Percentiles rank a stretch among this genome's conserved stretches.
These are phyloP conservation scores for Scutellaria galericulata DNA, from an alignment of 257 asterid genomes.

Conservation along the genomic window DNA sequence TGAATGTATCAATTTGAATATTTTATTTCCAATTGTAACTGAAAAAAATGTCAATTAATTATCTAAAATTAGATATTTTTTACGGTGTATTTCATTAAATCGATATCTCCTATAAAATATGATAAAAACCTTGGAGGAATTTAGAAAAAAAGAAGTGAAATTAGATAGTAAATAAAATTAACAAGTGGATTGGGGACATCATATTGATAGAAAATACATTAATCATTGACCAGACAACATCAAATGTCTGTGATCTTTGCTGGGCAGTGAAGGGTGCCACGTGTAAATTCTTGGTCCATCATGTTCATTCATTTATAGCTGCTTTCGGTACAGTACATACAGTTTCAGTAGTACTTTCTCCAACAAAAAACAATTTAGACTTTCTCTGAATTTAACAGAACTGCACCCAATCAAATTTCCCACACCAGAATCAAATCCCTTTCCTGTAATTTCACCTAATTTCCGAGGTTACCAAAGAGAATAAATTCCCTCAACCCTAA, in stretches of 20 bases:
- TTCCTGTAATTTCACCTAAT: slow-evolving; percentile 34
- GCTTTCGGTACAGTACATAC: slow-evolving; percentile 34
- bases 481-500: slow-evolving; percentile 10
- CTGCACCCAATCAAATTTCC: slow-evolving; percentile 42
- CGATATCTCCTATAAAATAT: too few relatives aligned
- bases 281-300: slow-evolving; percentile 27
- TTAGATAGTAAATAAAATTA: neutral
- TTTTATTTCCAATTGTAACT: too few relatives aligned
- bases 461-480: slow-evolving; percentile 24
- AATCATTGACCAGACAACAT: slow-evolving; percentile 33
- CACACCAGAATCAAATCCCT: slow-evolving; percentile 22
- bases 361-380: slow-evolving; percentile 33
- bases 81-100: too few relatives aligned
- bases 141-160: too few relatives aligned
- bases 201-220: neutral
- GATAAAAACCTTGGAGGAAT: too few relatives aligned
- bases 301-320: slow-evolving; percentile 21
- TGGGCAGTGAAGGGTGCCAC: slow-evolving; percentile 38
- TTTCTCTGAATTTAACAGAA: slow-evolving; percentile 32
- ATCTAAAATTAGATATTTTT: too few relatives aligned
- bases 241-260: slow-evolving; percentile 37
- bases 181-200: neutral
- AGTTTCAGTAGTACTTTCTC: slow-evolving; percentile 38
- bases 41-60: too few relatives aligned
- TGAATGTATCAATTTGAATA: too few relatives aligned